Base-by-base conservation (phyloP, 805 yeast species). In the Yamadazyma akitaensis region DNA sequence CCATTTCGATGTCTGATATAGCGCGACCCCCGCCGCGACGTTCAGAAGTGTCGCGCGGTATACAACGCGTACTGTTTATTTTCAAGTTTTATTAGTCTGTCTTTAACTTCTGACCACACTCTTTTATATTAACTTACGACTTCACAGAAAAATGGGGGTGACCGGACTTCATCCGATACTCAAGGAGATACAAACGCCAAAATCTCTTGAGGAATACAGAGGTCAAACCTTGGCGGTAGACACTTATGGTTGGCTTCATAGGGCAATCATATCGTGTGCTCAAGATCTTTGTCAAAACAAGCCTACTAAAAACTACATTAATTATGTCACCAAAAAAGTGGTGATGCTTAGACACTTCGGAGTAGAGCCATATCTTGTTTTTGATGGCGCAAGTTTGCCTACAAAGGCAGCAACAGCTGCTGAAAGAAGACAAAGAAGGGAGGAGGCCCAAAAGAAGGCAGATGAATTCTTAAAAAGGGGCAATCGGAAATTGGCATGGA, bases 241-340 rank as follows among this genome's bases (percentile, higher is more conserved):
- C 61, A 91, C 96, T 0, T 94, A 89, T 59, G 90, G 97, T 1
- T 94, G 99, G 99, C 77, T 94, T 5, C 99, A 94, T 65, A 79
- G 88, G 52, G 91, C 94, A 4, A 82, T 88, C 2, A 77, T 84
- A 42, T 71, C 88, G 14, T 91, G 98, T 65, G 86, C 97, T 0
- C 80, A 77, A 64, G 96, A 94, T 42, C 68, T 94, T 40, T 88
- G 89, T 8, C 70, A 78, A 43, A 87, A 80, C 10, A 63, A 67
- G 42, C 88, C 90, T 1, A 88, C 98, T 0, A 71, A 74, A n/a
- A 76, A 80, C 57, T 87, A 86, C 60, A 63, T 92, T 33, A 81
- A 79, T 28, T 89, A 83, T 55, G 82, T 91, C 42, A 67, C 81
- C 61, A 81, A 79, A 52, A 78, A 83, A 53, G 73, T 92, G 3